Base-by-base conservation (phyloP, 1,284 basidiomycete genomes). In the Thecaphora frezii region DNA sequence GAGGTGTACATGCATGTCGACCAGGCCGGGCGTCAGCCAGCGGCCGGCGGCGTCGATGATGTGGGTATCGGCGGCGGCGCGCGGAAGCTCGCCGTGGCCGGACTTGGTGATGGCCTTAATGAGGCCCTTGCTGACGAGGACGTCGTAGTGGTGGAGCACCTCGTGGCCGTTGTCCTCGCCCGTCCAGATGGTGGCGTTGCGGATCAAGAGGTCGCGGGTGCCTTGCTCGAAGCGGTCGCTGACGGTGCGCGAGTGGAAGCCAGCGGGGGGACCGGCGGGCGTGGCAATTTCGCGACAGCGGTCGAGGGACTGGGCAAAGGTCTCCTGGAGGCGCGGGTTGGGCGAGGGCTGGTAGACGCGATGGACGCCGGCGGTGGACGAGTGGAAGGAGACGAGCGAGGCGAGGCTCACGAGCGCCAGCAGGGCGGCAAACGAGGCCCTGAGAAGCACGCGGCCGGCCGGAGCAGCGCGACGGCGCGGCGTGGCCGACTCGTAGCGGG, bases 1-100 rank as follows among this genome's bases (percentile, higher is more conserved):
- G 21, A 91, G 79, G 73, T 92, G 90, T 1, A 88, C 89, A 79
- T 93, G 87, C 59, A 91, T 80, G 73, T 91, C 89, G 37, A 91
- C 86, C 47, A 88, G 84, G 16, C 85, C 79, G 19, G 60, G 76
- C 21, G 76, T 78, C 2, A 75, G 49, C 76, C 73, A 73, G 26
- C 52, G 46, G 5, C 71, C 73, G 0, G 51, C 44, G 7, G 69
- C 73, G 44, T 76, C 57, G 33, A 74, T 36, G 5, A 60, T 44
- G 13, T 46, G 21, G 23, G 54, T 42, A 26, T 47, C 36, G 22
- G 38, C 30, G 18, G 56, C 45, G 23, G 40, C 24, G 9, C 33
- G 44, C 28, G 5, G 28, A 13, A 5, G 28, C 5, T 28, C 33
- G 33, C 5, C 8, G 25, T 19, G n/a, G 9, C 39, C 40, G n/a